A percentile compares a stretch with the other conserved stretches of the same genome.
phyloP scores from a whole-genome alignment of 306 rosid species.

The Rosa multiflora region DNA sequence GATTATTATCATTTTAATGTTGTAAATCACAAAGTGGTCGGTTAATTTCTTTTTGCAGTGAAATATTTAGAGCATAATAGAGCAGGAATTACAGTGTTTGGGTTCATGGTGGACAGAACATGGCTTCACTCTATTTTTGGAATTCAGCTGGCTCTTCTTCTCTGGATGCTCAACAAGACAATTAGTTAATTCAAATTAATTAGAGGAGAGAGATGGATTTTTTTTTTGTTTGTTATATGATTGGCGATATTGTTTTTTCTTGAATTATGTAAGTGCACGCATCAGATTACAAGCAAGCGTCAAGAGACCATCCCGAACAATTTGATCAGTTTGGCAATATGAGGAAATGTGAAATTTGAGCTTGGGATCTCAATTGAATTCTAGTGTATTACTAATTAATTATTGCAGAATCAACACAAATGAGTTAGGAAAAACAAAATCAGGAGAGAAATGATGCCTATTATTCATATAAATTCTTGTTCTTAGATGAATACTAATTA shows the following conservation, averaged over 20 bases:
- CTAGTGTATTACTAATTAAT: neutral
- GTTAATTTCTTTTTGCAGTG: constrained; percentile 48
- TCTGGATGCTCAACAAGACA: constrained; percentile 93
- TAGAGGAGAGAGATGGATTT: neutral
- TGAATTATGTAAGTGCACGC: too few relatives aligned
- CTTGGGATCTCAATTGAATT: neutral
- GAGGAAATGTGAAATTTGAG: neutral
- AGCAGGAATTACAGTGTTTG: constrained; percentile 81
- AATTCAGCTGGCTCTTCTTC: constrained; percentile 69
- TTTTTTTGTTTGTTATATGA: neutral
- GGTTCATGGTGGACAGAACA: constrained; percentile 81
- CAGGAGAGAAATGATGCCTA: neutral
- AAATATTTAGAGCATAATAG: constrained; percentile 79
- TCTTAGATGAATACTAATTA: neutral
- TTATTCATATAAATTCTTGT: neutral
- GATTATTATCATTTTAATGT: neutral
- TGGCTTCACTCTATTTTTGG: constrained; percentile 92
- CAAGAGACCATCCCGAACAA: too few relatives aligned
- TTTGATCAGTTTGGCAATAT: too few relatives aligned
- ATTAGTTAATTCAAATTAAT: constrained; percentile 29
- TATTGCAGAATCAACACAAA: neutral
- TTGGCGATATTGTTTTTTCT: too few relatives aligned
- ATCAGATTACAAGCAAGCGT: too few relatives aligned
- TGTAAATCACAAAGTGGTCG: constrained; percentile 13
- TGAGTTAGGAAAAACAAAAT: neutral